phyloP scores from a whole-genome alignment of 148 eudicot species.

The Rhododendron vialii region DNA sequence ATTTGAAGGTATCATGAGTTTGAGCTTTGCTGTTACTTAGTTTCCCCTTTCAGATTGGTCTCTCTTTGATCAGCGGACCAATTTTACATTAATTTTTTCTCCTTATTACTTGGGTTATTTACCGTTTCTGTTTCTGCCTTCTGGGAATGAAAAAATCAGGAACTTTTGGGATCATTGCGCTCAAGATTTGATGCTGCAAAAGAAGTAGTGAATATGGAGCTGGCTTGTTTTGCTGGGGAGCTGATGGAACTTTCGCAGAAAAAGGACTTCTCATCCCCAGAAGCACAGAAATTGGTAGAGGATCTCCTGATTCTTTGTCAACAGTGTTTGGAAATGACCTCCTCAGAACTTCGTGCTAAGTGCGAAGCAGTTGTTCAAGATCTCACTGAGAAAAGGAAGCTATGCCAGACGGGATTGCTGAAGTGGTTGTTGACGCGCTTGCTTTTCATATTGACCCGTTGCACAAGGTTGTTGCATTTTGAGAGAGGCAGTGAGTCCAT shows the following conservation, averaged over 20 bases:
- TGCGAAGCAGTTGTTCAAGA: constrained; percentile 61
- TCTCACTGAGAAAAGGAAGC: constrained; percentile 50
- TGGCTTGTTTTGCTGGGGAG: constrained; percentile 42
- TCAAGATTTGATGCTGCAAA: constrained; percentile 62
- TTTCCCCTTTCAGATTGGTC: neutral
- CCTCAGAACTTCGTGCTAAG: constrained; percentile 40
- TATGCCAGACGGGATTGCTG: constrained; percentile 38
- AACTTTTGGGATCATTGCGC: constrained; percentile 49
- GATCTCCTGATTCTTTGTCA: constrained; percentile 45
- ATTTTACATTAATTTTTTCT: neutral
- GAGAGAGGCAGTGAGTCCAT: constrained; percentile 50
- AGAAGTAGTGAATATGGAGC: constrained; percentile 47
- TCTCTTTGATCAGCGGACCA: constrained; percentile 4
- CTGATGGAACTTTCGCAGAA: constrained; percentile 34
- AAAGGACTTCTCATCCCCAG: constrained; percentile 27
- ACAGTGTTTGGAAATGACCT: constrained; percentile 37
- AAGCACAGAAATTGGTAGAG: constrained; percentile 35
- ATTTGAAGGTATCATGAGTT: constrained; percentile 43
- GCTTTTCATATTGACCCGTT: constrained; percentile 64
- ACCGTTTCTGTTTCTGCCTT: neutral
- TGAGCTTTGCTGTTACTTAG: neutral
- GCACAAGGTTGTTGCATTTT: constrained; percentile 61
- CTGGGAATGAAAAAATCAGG: constrained; percentile 29
- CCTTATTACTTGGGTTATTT: neutral
- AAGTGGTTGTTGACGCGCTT: constrained; percentile 57